Conservation (phyloP, 139 green algal species). For the Chara braunii region DNA sequence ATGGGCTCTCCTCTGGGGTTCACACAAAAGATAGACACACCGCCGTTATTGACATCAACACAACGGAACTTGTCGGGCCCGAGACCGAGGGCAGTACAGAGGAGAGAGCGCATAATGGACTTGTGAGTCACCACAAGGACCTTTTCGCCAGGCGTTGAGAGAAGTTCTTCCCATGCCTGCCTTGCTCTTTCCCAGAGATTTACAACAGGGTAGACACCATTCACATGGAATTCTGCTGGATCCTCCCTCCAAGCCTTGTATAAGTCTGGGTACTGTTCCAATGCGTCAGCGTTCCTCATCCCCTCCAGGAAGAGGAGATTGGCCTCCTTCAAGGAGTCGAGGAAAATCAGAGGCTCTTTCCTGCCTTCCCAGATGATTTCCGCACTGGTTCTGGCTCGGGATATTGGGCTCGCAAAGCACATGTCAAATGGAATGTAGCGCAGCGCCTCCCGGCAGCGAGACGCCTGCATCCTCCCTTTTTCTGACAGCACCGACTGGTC, state of each 20-base stretch:
- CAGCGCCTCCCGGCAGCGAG: conserved; percentile 42
- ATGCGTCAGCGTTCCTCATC: conserved; percentile 49
- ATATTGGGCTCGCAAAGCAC: conserved; percentile 55
- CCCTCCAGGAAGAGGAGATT: conserved; percentile 52
- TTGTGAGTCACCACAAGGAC: conserved; percentile 67
- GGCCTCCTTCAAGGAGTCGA: conserved; percentile 48
- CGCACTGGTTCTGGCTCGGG: conserved; percentile 41
- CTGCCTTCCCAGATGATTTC: conserved; percentile 52
- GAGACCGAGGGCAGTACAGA: conserved; percentile 52
- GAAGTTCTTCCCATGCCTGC: conserved; percentile 26
- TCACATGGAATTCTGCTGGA: conserved; percentile 52
- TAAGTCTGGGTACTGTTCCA: conserved; percentile 39
- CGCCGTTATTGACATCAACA: conserved; percentile 61
- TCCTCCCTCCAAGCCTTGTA: conserved; percentile 51
- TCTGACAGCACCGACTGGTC: conserved; percentile 52
- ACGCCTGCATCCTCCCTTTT: conserved; percentile 49
- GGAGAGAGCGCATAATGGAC: conserved; percentile 54
- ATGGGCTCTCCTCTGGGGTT: conserved; percentile 53
- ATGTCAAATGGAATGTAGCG: conserved; percentile 50
- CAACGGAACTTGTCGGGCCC: conserved; percentile 50
- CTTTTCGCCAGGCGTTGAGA: conserved; percentile 23
- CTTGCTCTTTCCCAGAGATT: conserved; percentile 40
- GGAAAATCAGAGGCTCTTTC: conserved; percentile 39
- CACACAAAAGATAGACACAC: conserved; percentile 52
- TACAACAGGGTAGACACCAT: conserved; percentile 50